Evolutionary conservation across 2,329 filamentous ascomycete genomes (phyloP).

Genomic region (Diaporthe destruens): DNA sequence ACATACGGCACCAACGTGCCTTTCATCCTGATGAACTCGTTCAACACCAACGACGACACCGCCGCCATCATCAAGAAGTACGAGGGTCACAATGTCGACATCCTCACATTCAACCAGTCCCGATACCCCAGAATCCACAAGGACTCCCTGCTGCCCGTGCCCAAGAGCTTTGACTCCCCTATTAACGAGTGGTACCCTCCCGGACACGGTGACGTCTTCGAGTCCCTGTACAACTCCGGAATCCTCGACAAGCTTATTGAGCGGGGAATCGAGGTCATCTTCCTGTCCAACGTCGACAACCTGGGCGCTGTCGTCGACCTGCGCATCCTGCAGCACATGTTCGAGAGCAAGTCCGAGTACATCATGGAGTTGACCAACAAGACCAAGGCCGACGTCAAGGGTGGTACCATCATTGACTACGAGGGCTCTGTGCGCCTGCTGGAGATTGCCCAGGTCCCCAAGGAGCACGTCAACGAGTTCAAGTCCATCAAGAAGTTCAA

Average conservation of each 20-base stretch:
- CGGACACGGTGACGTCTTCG: slow-evolving; percentile 99
- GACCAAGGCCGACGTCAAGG: slow-evolving; percentile 99
- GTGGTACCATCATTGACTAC: slow-evolving; percentile 99
- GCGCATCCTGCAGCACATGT: slow-evolving; percentile 99
- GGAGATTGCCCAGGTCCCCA: slow-evolving; percentile 98
- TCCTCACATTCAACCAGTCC: slow-evolving; percentile 99
- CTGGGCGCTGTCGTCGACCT: slow-evolving; percentile 97
- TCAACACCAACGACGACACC: slow-evolving; percentile 99
- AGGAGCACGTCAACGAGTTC: slow-evolving; percentile 99
- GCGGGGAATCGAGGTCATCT: slow-evolving; percentile 96
- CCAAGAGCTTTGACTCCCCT: slow-evolving; percentile 87
- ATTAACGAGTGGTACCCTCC: slow-evolving; percentile 99
- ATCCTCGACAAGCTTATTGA: slow-evolving; percentile 96
- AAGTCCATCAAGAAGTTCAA: slow-evolving; percentile 99
- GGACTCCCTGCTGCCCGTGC: slow-evolving; percentile 96
- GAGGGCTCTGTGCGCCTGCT: slow-evolving; percentile 96
- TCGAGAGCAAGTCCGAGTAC: slow-evolving; percentile 96
- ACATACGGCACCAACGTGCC: slow-evolving; percentile 98
- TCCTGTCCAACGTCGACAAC: slow-evolving; percentile 99
- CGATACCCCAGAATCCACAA: slow-evolving; percentile 98
- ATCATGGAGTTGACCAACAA: slow-evolving; percentile 99
- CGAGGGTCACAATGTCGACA: slow-evolving; percentile 99
- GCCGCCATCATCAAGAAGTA: slow-evolving; percentile 99
- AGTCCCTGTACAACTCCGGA: slow-evolving; percentile 99
- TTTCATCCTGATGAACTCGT: slow-evolving; percentile 99